Base-by-base conservation (phyloP, 2,329 filamentous ascomycete genomes). In the Metarhizium sp. region DNA sequence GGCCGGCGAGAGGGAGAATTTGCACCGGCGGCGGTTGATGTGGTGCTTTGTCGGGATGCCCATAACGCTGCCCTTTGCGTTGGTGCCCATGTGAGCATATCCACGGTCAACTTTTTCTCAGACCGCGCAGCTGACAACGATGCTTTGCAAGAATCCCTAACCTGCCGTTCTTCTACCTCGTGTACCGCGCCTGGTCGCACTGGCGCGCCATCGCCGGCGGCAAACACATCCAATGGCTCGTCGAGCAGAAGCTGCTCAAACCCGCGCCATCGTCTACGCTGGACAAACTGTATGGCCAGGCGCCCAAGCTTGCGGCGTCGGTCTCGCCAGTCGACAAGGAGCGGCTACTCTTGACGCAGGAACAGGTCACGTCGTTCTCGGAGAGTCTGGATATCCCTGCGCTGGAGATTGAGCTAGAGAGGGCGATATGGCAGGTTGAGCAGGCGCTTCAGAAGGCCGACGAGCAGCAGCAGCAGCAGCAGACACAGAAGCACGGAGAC, bases 131-230 rank as follows among this genome's bases (percentile, higher is more conserved):
- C 32, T 25, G 32, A 11, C 32, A 11, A 34, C 32, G 32, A 34
- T 13, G 25, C 25, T 25, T 25, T 25, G 25, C 25, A 25, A 95
- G 90, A 59, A 80, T 96, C 59, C 92, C 92, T 40, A 96, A 99
- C 68, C 77, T 99, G 13, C 94, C 94, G 18, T 97, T 97, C 77
- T 97, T 97, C 76, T 99, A 97, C 70, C 81, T 97, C 45, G 83
- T 82, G 18, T 99, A 95, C 74, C 82, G 94, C 60, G 87, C 90
- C 30, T 97, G 88, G 87, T 95, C 89, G 20, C 90, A 96, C 71
- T 95, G 88, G 84, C 82, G 87, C 74, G 94, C 94, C 53, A 75
- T 95, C 54, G 82, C 84, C 42, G 94, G 94, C 54, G 92, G 90
- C 20, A 88, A 84, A 64, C 89, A 97, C 68, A 75, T 97, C 38